Percentiles rank a stretch among this genome's conserved stretches.
Conservation (phyloP, 2,329 filamentous ascomycete genomes). For the Fusarium paranaense region DNA sequence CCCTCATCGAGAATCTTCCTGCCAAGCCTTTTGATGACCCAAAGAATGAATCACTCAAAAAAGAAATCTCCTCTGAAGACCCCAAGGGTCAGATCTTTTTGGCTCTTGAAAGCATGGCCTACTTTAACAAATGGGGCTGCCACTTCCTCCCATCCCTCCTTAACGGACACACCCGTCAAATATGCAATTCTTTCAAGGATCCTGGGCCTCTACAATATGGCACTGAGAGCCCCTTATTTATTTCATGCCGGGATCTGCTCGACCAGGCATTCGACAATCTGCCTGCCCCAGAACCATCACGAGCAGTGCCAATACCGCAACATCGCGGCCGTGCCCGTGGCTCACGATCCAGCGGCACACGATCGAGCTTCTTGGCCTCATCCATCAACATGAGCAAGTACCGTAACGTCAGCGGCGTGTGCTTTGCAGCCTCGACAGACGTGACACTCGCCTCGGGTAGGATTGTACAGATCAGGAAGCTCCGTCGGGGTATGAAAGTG, state of each 20-base stretch:
- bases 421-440: constrained; percentile 63
- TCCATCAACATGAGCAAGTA: constrained; percentile 57
- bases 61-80: constrained; percentile 59
- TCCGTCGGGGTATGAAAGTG: constrained; percentile 61
- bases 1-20: constrained; percentile 51
- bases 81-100: constrained; percentile 63
- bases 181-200: constrained; percentile 73
- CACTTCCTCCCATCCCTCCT: constrained; percentile 70
- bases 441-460: constrained; percentile 59
- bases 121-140: constrained; percentile 64
- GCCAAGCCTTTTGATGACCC: constrained; percentile 50
- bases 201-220: constrained; percentile 68
- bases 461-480: constrained; percentile 53
- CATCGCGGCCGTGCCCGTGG: background rate
- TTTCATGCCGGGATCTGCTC: constrained; percentile 60
- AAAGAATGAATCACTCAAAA: constrained; percentile 59
- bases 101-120: constrained; percentile 53
- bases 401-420: constrained; percentile 56
- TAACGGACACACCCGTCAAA: constrained; percentile 66
- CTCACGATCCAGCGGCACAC: background rate
- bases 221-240: constrained; percentile 62
- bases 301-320: background rate
- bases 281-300: constrained; percentile 57
- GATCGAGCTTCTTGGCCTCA: constrained; percentile 10
- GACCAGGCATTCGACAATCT: constrained; percentile 62